A percentile compares a stretch with the other conserved stretches of the same genome.
Evolutionary conservation across 371 early-diverging fungal species (phyloP).

Genomic region (Syncephalastrum racemosum): DNA sequence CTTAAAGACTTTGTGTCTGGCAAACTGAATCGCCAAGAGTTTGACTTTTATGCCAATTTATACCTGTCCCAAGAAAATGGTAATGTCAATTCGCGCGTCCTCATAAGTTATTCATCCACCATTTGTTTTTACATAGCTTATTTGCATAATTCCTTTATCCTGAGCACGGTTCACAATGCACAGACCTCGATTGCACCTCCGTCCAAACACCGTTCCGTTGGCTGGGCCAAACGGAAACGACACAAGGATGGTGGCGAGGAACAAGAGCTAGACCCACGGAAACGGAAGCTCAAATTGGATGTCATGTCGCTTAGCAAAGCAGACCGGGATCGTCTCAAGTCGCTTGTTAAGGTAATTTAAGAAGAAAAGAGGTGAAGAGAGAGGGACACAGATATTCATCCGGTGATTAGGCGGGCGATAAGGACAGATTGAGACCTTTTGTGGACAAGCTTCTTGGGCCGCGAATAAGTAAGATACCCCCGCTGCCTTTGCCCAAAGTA

Average conservation of each 20-base stretch:
- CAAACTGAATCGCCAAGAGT: conserved; percentile 74
- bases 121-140: conserved; percentile 41
- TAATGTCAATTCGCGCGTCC: conserved; percentile 12
- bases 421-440: conserved; percentile 35
- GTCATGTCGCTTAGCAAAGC: conserved; percentile 71
- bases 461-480: conserved; percentile 49
- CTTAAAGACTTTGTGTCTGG: conserved; percentile 77
- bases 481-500: conserved; percentile 49
- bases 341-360: conserved; percentile 48
- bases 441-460: conserved; percentile 37
- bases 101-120: neutral
- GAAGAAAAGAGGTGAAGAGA: neutral
- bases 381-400: neutral
- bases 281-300: conserved; percentile 66
- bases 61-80: conserved; percentile 66
- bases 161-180: conserved; percentile 79
- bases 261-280: conserved; percentile 51
- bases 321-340: conserved; percentile 69
- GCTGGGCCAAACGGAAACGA: conserved; percentile 65
- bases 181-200: conserved; percentile 73
- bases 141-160: conserved; percentile 79
- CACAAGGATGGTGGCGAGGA: conserved; percentile 55
- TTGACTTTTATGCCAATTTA: conserved; percentile 76
- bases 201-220: conserved; percentile 58
- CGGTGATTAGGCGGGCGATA: conserved; percentile 25